These are phyloP conservation scores for Saturnispora diversa DNA, from an alignment of 805 yeast genomes.

Conservation along the genomic window DNA sequence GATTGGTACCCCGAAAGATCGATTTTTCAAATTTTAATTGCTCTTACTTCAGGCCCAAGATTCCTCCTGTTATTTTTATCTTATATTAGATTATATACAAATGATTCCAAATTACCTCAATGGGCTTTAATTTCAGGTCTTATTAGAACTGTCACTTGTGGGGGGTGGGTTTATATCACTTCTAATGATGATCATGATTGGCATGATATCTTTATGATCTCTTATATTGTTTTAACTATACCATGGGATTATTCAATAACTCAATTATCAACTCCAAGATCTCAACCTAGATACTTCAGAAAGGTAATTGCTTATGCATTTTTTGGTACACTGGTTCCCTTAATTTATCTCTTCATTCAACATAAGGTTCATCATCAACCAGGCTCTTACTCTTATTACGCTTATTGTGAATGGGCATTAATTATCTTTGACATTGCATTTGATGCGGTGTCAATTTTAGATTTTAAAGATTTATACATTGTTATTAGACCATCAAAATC, in stretches of 20 bases:
- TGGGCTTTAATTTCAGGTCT: constrained; percentile 56
- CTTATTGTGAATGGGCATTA: constrained; percentile 90
- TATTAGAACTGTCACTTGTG: constrained; percentile 88
- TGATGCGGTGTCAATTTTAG: constrained; percentile 70
- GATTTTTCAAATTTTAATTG: constrained; percentile 83
- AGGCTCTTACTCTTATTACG: constrained; percentile 95
- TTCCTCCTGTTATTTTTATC: constrained; percentile 53
- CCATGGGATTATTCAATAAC: constrained; percentile 81
- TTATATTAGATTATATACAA: constrained; percentile 39
- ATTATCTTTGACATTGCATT: constrained; percentile 77
- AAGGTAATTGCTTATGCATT: constrained; percentile 49
- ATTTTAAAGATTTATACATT: constrained; percentile 58
- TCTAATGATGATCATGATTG: constrained; percentile 95
- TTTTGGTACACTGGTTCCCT: constrained; percentile 68
- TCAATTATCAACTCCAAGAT: constrained; percentile 37
- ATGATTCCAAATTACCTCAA: constrained; percentile 32
- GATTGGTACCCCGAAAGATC: constrained; percentile 95
- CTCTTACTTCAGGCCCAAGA: constrained; percentile 89
- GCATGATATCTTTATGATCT: constrained; percentile 93
- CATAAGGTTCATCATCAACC: constrained; percentile 81
- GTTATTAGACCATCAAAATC: constrained; percentile 26
- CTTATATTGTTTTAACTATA: constrained; percentile 77
- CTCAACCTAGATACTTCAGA: constrained; percentile 44
- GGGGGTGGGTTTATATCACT: constrained; percentile 98
- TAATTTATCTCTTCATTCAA: constrained; percentile 82